Conservation (phyloP, 768 basidiomycete genomes). For the Suillus hirtellus region DNA sequence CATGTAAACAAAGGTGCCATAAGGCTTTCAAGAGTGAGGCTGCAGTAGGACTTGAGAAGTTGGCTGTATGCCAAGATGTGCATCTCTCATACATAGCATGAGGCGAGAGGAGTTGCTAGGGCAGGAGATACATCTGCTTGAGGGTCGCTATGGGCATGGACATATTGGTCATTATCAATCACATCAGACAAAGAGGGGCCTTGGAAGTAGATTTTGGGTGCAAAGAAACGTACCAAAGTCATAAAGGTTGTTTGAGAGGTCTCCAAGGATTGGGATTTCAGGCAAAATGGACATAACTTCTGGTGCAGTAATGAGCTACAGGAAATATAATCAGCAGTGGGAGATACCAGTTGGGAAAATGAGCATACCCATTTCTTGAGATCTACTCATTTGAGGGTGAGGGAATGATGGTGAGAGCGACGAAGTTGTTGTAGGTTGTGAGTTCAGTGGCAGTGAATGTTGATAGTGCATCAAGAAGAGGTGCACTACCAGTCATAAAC, state of each 20-base stretch:
- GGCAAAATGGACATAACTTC: conserved; percentile 85
- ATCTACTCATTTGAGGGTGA: conserved; percentile 80
- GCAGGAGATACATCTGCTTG: conserved; percentile 81
- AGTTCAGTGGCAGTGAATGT: conserved; percentile 95
- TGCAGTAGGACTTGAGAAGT: conserved; percentile 85
- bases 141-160: conserved; percentile 61
- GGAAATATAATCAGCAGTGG: conserved; percentile 9
- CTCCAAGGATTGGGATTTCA: conserved; percentile 77
- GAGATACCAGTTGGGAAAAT: not conserved
- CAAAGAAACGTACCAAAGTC: conserved; percentile 50
- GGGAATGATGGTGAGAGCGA: conserved; percentile 56
- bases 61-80: conserved; percentile 92
- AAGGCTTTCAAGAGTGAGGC: conserved; percentile 85
- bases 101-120: conserved; percentile 79
- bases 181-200: conserved; percentile 12
- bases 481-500: conserved; percentile 78
- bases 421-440: conserved; percentile 86
- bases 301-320: conserved; percentile 77
- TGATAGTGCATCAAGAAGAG: conserved; percentile 87
- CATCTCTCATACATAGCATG: conserved; percentile 95
- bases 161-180: conserved; percentile 5
- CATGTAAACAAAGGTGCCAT: conserved; percentile 26
- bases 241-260: conserved; percentile 84
- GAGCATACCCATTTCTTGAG: conserved; percentile 81
- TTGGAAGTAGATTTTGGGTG: not conserved